Base-by-base conservation (phyloP, 2,329 filamentous ascomycete species). In the Verticillium tricorpus region DNA sequence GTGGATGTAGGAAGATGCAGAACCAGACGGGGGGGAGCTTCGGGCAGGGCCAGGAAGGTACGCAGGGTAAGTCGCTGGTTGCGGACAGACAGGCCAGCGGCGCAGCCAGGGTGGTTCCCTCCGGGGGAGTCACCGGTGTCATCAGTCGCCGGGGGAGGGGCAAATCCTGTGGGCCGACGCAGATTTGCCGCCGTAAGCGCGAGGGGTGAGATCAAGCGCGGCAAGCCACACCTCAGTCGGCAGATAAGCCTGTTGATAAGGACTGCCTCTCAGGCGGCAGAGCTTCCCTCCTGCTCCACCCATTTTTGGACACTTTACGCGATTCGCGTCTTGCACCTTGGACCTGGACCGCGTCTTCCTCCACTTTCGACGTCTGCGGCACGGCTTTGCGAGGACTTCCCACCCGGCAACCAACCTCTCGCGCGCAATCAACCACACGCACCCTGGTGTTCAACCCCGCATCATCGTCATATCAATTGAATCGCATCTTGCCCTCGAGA, bases 251-350 rank as follows among this genome's bases (percentile, higher is more conserved):
- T 22, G 3, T 11, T 25, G 45, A 50, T 50, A 50, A 50, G 19
- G 45, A 22, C 22, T 25, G 9, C 45, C 45, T 22, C 28, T 28
- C 28, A 14, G 22, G 19, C 37, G 37, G 15, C 37, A 40, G 37
- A 40, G 37, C 12, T 17, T 35, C 34, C 34, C 14, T 35, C 9
- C 11, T 35, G 34, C n/a, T 34, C 56, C 56, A 57, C 56, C 25
- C 31, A 57, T 39, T 52, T 59, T 59, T 28, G 28, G 37, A 45
- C 45, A 59, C 58, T 59, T 59, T 59, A 59, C 58, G 58, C 58
- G 58, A 59, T 52, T 32, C 57, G 57, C 57, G 57, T 58, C 32
- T 34, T 37, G n/a, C 56, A 17, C 19, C 50, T 22, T 12, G 19
- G 17, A 28, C 50, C 14, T 12, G 19, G 32, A 35, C 32, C 57